These are phyloP conservation scores for Pseudozyma thailandica DNA, from an alignment of 1,284 basidiomycete genomes.

Conservation along the genomic window DNA sequence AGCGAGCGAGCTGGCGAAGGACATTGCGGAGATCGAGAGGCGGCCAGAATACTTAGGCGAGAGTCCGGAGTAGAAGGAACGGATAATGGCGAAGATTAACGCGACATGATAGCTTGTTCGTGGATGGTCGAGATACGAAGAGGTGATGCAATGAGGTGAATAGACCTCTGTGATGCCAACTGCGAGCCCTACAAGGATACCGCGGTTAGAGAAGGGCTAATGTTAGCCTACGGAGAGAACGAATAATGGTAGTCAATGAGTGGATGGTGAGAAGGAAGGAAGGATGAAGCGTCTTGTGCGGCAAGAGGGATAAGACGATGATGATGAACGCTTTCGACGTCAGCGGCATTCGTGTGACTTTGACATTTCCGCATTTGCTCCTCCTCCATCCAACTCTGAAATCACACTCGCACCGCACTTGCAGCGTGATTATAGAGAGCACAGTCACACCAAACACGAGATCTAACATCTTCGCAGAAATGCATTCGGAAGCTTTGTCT, in stretches of 20 bases:
- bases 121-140: not conserved
- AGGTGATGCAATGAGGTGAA: conserved; percentile 6
- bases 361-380: conserved; percentile 11
- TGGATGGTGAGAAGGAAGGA: conserved; percentile 1
- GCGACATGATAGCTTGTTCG: not conserved
- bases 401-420: not conserved
- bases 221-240: no score
- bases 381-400: not conserved
- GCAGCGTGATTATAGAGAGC: no score
- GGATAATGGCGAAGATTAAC: not conserved
- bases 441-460: no score
- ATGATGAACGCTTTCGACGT: conserved; percentile 1
- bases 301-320: no score
- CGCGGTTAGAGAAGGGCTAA: no score
- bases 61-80: not conserved
- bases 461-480: not conserved
- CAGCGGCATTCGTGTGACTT: conserved; percentile 3
- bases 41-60: not conserved
- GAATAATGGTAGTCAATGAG: no score
- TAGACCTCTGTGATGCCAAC: not conserved
- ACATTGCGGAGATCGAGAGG: conserved; percentile 15
- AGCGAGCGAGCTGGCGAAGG: conserved; percentile 37
- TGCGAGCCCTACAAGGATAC: not conserved
- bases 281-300: not conserved
- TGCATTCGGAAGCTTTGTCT: not conserved